phyloP scores from a whole-genome alignment of 495 filamentous ascomycete species.

The Penicillium pulvis region DNA sequence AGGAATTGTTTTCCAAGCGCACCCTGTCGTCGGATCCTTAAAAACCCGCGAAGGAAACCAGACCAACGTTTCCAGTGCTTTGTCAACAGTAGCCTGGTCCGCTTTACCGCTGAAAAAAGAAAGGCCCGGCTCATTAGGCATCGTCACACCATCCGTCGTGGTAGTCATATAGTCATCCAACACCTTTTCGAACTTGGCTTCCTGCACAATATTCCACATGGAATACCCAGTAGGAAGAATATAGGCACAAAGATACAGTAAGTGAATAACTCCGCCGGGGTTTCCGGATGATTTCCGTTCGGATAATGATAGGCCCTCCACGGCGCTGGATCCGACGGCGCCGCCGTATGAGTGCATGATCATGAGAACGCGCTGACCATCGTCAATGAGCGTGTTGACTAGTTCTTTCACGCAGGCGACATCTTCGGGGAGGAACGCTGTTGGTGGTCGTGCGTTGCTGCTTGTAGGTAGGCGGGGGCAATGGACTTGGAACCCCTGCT shows the following conservation, averaged over 20 bases:
- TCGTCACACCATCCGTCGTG: conserved; percentile 19
- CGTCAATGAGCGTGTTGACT: conserved; percentile 23
- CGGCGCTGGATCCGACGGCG: conserved; percentile 36
- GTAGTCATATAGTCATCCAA: conserved; percentile 24
- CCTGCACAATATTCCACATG: conserved; percentile 23
- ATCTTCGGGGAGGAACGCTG: conserved; percentile 30
- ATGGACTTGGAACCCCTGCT: conserved; percentile 34
- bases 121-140: conserved; percentile 25
- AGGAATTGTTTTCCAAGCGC: conserved; percentile 42
- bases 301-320: conserved; percentile 27
- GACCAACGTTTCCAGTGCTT: conserved; percentile 26
- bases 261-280: conserved; percentile 39
- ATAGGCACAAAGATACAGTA: conserved; percentile 43
- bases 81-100: conserved; percentile 19
- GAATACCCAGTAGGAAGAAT: conserved; percentile 26
- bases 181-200: conserved; percentile 23
- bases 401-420: conserved; percentile 26
- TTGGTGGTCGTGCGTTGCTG: conserved; percentile 25
- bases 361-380: conserved; percentile 33
- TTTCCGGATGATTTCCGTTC: conserved; percentile 24
- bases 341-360: conserved; percentile 48
- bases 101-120: conserved; percentile 31
- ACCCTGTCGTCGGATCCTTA: conserved; percentile 19
- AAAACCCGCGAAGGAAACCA: conserved; percentile 34
- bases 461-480: conserved; percentile 39